Conservation (phyloP, 2,329 filamentous ascomycete genomes). For the Fusarium sterilihyphosum region DNA sequence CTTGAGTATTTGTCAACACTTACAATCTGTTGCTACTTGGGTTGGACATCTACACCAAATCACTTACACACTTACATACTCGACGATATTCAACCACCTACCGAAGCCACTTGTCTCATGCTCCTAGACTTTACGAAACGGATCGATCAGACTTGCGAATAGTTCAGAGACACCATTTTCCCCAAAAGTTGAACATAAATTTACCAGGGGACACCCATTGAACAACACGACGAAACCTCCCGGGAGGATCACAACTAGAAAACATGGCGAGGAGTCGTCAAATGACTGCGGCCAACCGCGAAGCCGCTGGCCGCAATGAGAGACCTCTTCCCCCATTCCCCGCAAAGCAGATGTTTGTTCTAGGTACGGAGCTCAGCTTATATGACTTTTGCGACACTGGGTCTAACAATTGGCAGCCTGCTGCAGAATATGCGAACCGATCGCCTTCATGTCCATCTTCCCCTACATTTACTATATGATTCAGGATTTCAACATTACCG, state of each 20-base stretch:
- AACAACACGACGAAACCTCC: conserved; percentile 1
- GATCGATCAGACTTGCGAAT: conserved; percentile 14
- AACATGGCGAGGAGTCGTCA: conserved; percentile 46
- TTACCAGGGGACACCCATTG: not conserved
- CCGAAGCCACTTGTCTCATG: conserved; percentile 15
- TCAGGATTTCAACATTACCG: conserved; percentile 85
- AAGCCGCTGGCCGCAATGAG: conserved; percentile 34
- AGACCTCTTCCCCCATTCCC: conserved; percentile 50
- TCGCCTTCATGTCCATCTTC: conserved; percentile 99
- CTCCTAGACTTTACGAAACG: conserved; percentile 4
- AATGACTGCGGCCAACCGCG: conserved; percentile 37
- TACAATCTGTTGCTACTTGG: not conserved
- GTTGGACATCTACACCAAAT: not conserved
- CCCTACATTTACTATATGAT: conserved; percentile 99
- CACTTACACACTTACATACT: not conserved
- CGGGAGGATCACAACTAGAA: conserved; percentile 21
- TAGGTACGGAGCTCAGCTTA: conserved; percentile 51
- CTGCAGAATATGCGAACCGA: conserved; percentile 96
- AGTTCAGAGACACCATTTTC: not conserved
- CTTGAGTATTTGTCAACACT: conserved; percentile 2
- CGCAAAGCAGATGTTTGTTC: conserved; percentile 60
- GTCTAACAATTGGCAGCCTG: conserved; percentile 66
- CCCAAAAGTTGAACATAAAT: not conserved
- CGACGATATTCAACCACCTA: conserved; percentile 18
- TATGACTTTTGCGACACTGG: not conserved